Base-by-base conservation (phyloP, 805 yeast genomes). In the Lachancea fermentati region DNA sequence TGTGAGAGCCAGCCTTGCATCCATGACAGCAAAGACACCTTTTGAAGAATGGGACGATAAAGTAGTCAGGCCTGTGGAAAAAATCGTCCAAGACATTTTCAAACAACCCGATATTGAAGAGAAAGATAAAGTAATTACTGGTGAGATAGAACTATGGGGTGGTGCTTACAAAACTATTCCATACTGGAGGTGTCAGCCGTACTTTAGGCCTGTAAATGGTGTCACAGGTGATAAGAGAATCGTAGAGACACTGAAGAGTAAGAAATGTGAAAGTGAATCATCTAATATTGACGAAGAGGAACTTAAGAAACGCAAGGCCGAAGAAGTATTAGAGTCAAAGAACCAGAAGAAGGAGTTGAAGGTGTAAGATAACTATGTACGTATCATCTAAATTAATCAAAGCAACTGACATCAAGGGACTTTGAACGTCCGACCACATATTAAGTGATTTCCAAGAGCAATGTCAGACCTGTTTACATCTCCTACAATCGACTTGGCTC, bases 141-240 rank as follows among this genome's bases (percentile, higher is more conserved):
- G 88, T 0, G 76, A 73, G 5, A 51, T 55, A 28, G 78, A 78
- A 50, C 55, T 63, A 17, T 83, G 94, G 89, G 95, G 95, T 35
- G 95, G 95, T 1, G 52, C 71, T 11, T 91, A 93, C 60, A 78
- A 79, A 58, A 74, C 72, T 4, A 77, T 91, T 12, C 97, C 98
- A 1, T 88, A 83, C 60, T 91, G 97, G 97, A 74, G 97, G 54
- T 80, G 95, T 49, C 98, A 91, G 64, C 98, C 98, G 2, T 84
- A 85, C 58, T 91, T 91, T 70, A 73, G 98, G 52, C 79, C 81
- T 2, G 96, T 91, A 1, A 76, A 86, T 58, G 97, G 97, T 16
- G 78, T 76, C 2, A 68, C 72, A 19, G 77, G 74, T 17, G 76
- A 73, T 44, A 60, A 62, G 45, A 52, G 72, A 43, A 54, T 63